These are phyloP conservation scores for Globisporangium spiculum DNA, from an alignment of 352 stramenopile genomes.

Conservation along the genomic window DNA sequence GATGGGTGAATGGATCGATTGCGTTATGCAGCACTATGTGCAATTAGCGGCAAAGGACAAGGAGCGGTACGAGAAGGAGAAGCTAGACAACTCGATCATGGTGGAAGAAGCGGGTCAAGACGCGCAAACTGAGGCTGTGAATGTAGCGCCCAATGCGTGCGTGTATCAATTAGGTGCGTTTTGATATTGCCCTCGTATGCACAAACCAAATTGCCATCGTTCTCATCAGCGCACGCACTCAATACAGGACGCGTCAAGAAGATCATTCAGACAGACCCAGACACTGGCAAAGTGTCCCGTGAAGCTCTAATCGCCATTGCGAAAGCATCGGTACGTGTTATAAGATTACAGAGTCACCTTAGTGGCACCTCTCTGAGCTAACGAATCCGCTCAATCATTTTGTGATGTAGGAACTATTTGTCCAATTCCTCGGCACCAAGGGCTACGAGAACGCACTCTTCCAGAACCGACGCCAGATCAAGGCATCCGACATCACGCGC, in stretches of 20 bases:
- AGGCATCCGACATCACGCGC: constrained; percentile 66
- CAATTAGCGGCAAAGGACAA: constrained; percentile 86
- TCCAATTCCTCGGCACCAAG: constrained; percentile 87
- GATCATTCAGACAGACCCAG: constrained; percentile 92
- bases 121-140: constrained; percentile 26
- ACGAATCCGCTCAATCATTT: neutral
- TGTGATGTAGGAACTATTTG: constrained; percentile 80
- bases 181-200: neutral
- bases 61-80: constrained; percentile 73
- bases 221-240: neutral
- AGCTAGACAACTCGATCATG: constrained; percentile 57
- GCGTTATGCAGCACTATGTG: constrained; percentile 56
- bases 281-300: constrained; percentile 89
- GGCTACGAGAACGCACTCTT: constrained; percentile 84
- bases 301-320: constrained; percentile 91
- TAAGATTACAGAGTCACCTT: neutral
- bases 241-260: constrained; percentile 85
- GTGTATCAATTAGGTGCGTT: constrained; percentile 52
- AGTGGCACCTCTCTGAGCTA: neutral
- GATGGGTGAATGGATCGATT: neutral
- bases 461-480: constrained; percentile 82
- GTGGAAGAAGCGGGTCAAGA: constrained; percentile 52
- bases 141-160: constrained; percentile 31
- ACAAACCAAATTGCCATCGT: neutral
- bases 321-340: constrained; percentile 79